Base-by-base conservation (phyloP, 139 green algal genomes). In the Pseudopediastrum boryanum region DNA sequence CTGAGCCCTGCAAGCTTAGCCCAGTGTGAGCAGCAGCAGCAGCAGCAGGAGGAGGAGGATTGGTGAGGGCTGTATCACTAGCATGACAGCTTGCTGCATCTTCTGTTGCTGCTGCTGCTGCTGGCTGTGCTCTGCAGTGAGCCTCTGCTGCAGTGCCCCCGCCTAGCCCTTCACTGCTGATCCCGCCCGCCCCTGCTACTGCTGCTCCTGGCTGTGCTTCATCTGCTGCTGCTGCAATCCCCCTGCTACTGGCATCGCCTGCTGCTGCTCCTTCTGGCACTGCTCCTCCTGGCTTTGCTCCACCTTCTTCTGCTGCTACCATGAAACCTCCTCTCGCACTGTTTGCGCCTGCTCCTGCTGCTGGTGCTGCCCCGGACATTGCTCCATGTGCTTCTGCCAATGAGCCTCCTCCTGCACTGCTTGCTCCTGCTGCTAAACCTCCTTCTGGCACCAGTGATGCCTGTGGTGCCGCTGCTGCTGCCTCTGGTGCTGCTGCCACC, bases 181-280 rank as follows among this genome's bases (percentile, higher is more conserved):
- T 69, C 27, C 61, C 44, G 61, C 61, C 6, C 44, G 33, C 71
- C 33, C 23, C 38, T 71, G 63, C 63, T 71, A 39, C 63, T 71
- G 63, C 36, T 35, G 59, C 69, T 46, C 31, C 33, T 43, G 46
- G 31, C 41, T 42, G 43, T 61, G 42, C 41, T 74, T 42, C 39
- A 62, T 42, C 39, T 19, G 31, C 21, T 64, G 54, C 54, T 64
- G 54, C 54, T 62, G 41, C 39, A n/a, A n/a, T 31, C n/a, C 43
- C 16, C 10, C 41, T n/a, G 6, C 66, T 42, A 27, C 66, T 58
- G 10, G 4, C 27, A 3, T 41, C 19, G 2, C 27, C 3, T 29
- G 7, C 44, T 19, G 27, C 25, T 41, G 67, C 44, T 41, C n/a
- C 39, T 54, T 41, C 4, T 12, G 12, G 21, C 39, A 23, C 66